phyloP scores from a whole-genome alignment of 768 basidiomycete species.

The Mycena maculata region DNA sequence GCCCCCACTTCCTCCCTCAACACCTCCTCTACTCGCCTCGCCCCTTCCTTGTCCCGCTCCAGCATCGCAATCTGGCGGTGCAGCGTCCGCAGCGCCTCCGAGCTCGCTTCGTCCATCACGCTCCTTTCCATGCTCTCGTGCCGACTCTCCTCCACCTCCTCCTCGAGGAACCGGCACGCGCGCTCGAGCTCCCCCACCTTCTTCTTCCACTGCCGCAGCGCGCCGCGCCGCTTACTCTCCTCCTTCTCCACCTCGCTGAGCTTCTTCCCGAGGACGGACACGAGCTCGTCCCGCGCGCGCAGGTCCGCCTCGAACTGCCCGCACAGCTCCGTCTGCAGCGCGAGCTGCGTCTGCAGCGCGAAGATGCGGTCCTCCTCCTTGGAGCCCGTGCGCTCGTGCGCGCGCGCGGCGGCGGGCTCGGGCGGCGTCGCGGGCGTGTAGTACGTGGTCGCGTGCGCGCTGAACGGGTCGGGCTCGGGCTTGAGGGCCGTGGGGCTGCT shows the following conservation, averaged over 20 bases:
- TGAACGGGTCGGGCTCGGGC: constrained; percentile 78
- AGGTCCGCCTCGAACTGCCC: constrained; percentile 83
- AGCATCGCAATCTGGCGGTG: constrained; percentile 84
- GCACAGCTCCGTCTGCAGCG: constrained; percentile 79
- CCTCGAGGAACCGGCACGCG: constrained; percentile 75
- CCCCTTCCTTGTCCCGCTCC: constrained; percentile 71
- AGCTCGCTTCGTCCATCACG: constrained; percentile 86
- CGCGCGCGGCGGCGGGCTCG: constrained; percentile 45
- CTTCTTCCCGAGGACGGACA: constrained; percentile 67
- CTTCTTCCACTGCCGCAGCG: constrained; percentile 76
- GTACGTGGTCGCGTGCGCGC: constrained; percentile 77
- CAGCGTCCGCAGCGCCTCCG: constrained; percentile 81
- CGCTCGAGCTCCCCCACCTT: constrained; percentile 81
- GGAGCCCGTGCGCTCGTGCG: constrained; percentile 69
- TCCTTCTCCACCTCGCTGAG: constrained; percentile 70
- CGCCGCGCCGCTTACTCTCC: constrained; percentile 65
- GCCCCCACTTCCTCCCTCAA: constrained; percentile 60
- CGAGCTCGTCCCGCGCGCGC: constrained; percentile 77
- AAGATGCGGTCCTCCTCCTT: constrained; percentile 79
- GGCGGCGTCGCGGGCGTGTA: constrained; percentile 80
- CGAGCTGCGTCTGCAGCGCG: constrained; percentile 79
- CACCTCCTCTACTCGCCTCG: constrained; percentile 54
- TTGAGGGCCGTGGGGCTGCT: constrained; percentile 28
- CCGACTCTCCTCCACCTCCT: constrained; percentile 87
- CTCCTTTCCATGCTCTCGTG: constrained; percentile 85